phyloP scores from a whole-genome alignment of 257 asterid species.

The Penstemon davidsonii region DNA sequence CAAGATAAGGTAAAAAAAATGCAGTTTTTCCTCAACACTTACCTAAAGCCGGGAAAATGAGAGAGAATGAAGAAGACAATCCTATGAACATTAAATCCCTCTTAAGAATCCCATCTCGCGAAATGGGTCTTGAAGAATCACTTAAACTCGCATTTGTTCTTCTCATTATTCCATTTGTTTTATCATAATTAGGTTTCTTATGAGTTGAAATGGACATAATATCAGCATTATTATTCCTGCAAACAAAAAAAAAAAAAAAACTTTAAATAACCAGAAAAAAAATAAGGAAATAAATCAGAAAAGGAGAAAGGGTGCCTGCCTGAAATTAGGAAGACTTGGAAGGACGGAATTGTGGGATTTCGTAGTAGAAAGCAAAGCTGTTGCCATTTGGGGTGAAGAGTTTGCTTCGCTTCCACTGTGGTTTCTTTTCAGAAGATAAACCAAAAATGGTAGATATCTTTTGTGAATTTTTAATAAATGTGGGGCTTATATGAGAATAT shows the following conservation, averaged over 20 bases:
- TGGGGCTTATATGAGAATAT: slow-evolving; percentile 25
- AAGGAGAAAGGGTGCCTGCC: slow-evolving; percentile 34
- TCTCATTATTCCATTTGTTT: slow-evolving; percentile 23
- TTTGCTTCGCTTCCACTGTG: slow-evolving; percentile 30
- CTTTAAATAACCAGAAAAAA: not conserved
- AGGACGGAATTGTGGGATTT: slow-evolving; percentile 35
- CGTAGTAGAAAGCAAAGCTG: slow-evolving; percentile 44
- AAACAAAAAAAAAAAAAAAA: slow-evolving; percentile 14
- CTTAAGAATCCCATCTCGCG: slow-evolving; percentile 43
- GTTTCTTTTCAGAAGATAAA: slow-evolving; percentile 30
- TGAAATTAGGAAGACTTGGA: slow-evolving; percentile 27
- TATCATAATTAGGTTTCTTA: slow-evolving; percentile 15
- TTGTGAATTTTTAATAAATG: slow-evolving; percentile 11
- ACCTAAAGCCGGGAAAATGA: slow-evolving; percentile 55
- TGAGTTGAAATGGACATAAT: slow-evolving; percentile 25
- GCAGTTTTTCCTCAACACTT: slow-evolving; percentile 3
- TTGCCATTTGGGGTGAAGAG: slow-evolving; percentile 35
- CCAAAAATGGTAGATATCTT: slow-evolving; percentile 14
- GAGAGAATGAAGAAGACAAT: slow-evolving; percentile 56
- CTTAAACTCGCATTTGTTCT: slow-evolving; percentile 31
- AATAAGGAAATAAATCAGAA: not conserved
- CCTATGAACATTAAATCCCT: slow-evolving; percentile 61
- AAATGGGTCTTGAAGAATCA: slow-evolving; percentile 38
- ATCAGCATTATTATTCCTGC: slow-evolving; percentile 38
- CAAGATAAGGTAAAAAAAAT: not conserved